Percentiles rank a stretch among this genome's conserved stretches.
Evolutionary conservation across 768 basidiomycete species (phyloP).

Genomic region (Kwoniella shandongensis): DNA sequence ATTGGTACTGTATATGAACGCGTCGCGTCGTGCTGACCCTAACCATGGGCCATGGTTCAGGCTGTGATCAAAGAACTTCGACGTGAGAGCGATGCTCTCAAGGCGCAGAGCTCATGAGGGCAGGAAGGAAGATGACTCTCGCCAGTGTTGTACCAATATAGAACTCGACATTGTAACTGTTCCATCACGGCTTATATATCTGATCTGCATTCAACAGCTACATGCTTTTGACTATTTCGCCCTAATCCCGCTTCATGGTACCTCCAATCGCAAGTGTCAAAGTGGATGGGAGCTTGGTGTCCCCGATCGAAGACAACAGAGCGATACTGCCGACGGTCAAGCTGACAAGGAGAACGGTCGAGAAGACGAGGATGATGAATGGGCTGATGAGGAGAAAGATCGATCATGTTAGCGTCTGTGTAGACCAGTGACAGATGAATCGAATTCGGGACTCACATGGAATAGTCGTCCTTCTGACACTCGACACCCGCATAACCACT

Average conservation of each 20-base stretch:
- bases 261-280: constrained; percentile 42
- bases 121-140: not conserved
- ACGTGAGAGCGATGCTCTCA: constrained; percentile 62
- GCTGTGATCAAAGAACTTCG: constrained; percentile 82
- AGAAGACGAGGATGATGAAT: constrained; percentile 47
- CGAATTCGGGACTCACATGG: constrained; percentile 37
- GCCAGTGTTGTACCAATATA: not conserved
- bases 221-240: not conserved
- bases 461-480: constrained; percentile 51
- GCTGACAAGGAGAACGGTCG: constrained; percentile 29
- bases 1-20: constrained; percentile 7
- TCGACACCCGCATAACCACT: constrained; percentile 45
- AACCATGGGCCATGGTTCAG: constrained; percentile 54
- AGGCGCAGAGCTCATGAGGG: constrained; percentile 20
- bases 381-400: constrained; percentile 21
- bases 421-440: not conserved
- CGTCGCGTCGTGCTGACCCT: constrained; percentile 1
- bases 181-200: not conserved
- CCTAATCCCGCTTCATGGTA: constrained; percentile 41
- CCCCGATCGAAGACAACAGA: constrained; percentile 39
- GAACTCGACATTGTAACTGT: not conserved
- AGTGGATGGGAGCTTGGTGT: constrained; percentile 47
- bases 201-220: not conserved
- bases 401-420: too few relatives aligned
- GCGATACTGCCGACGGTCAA: constrained; percentile 35